Evolutionary conservation across 1,139 yeast genomes (phyloP).

Genomic region (Debaryomyces fabryi): DNA sequence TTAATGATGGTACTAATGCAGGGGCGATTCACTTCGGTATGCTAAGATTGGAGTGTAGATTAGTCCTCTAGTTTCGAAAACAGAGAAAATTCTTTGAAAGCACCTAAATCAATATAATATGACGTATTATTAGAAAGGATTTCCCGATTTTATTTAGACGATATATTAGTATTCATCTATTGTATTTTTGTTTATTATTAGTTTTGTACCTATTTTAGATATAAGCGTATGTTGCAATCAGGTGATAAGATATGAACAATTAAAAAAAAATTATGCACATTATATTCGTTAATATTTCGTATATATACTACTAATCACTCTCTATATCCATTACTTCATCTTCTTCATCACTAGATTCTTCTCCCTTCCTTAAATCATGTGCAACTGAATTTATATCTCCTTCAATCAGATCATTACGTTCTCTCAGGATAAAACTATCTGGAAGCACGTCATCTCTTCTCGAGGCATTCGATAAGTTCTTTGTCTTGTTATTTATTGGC

Average conservation of each 20-base stretch:
- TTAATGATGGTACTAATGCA: not conserved
- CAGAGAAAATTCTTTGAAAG: not conserved
- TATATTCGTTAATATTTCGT: not conserved
- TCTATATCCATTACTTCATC: conserved; percentile 68
- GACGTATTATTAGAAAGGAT: not conserved
- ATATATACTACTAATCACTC: conserved; percentile 38
- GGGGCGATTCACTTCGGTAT: conserved; percentile 1
- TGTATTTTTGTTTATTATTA: conserved; percentile 5
- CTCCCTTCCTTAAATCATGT: conserved; percentile 51
- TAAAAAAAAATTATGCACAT: not conserved
- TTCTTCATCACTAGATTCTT: conserved; percentile 59
- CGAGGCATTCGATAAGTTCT: conserved; percentile 1
- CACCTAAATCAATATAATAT: not conserved
- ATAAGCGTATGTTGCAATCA: conserved; percentile 7
- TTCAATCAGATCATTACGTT: conserved; percentile 4
- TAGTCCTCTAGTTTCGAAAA: not conserved
- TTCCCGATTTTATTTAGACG: not conserved
- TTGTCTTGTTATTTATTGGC: conserved; percentile 24
- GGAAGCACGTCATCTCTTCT: conserved; percentile 5
- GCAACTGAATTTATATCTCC: conserved; percentile 39
- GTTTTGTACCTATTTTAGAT: conserved; percentile 8
- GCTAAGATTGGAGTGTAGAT: not conserved
- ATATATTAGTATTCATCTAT: not conserved
- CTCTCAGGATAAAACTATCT: conserved; percentile 12
- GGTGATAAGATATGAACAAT: conserved; percentile 4